Evolutionary conservation across 2,329 filamentous ascomycete genomes (phyloP).

Genomic region (Aureobasidium zeae): DNA sequence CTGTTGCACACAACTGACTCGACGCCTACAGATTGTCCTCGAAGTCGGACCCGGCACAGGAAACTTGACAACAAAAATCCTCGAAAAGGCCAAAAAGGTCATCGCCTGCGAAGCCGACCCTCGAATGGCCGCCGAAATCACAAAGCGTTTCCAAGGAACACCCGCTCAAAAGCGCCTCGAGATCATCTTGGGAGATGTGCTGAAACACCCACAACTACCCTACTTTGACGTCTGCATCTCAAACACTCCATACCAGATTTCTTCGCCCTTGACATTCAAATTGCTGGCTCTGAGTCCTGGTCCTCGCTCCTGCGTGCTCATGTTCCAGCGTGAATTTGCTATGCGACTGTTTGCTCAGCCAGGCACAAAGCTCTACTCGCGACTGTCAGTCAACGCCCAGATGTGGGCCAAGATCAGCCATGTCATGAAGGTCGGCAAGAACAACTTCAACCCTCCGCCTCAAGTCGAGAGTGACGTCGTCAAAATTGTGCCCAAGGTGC

Average conservation of each 20-base stretch:
- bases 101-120: constrained; percentile 90
- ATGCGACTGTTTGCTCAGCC: constrained; percentile 80
- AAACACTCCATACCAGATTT: constrained; percentile 74
- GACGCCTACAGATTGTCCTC: constrained; percentile 52
- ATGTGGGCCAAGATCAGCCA: constrained; percentile 70
- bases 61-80: constrained; percentile 79
- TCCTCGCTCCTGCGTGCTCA: constrained; percentile 77
- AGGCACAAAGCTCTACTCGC: constrained; percentile 78
- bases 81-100: constrained; percentile 75
- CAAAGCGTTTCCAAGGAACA: constrained; percentile 84
- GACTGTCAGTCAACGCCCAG: constrained; percentile 87
- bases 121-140: constrained; percentile 90
- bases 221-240: constrained; percentile 77
- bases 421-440: constrained; percentile 88
- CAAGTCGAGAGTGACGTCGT: constrained; percentile 88
- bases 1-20: constrained; percentile 17
- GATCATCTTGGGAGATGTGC: constrained; percentile 82
- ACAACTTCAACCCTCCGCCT: constrained; percentile 93
- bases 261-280: constrained; percentile 83
- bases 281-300: constrained; percentile 73
- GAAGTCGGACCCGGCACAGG: constrained; percentile 88
- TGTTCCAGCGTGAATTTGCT: constrained; percentile 95
- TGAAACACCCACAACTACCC: constrained; percentile 68
- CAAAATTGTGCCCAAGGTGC: constrained; percentile 76
- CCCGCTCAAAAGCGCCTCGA: constrained; percentile 77